Percentiles rank a stretch among this genome's conserved stretches.
These are phyloP conservation scores for Davidsoniella virescens DNA, from an alignment of 2,329 filamentous ascomycete species.

Conservation along the genomic window DNA sequence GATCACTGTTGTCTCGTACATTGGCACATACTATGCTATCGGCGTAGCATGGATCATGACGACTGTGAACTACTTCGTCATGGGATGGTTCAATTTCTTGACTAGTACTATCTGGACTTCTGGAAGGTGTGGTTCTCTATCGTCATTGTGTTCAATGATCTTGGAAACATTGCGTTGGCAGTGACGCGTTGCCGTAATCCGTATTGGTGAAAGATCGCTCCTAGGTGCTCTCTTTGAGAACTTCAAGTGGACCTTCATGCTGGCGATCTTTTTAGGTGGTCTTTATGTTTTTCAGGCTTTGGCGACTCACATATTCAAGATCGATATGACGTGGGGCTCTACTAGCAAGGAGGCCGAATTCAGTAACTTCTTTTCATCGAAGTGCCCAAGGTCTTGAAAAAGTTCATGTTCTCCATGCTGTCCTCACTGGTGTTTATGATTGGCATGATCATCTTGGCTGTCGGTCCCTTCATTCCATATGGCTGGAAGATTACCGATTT, in stretches of 20 bases:
- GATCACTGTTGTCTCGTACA: slow-evolving; percentile 60
- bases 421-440: slow-evolving; percentile 42
- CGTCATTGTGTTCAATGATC: slow-evolving; percentile 59
- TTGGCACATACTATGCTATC: slow-evolving; percentile 68
- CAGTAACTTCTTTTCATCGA: slow-evolving; percentile 76
- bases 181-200: slow-evolving; percentile 60
- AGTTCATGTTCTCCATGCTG: slow-evolving; percentile 59
- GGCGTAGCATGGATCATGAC: slow-evolving; percentile 62
- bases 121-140: slow-evolving; percentile 72
- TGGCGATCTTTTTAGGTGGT: slow-evolving; percentile 71
- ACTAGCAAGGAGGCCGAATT: slow-evolving; percentile 71
- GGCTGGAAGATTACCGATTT: slow-evolving; percentile 54
- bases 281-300: slow-evolving; percentile 69
- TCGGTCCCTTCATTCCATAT: slow-evolving; percentile 46
- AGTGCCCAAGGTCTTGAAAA: slow-evolving; percentile 60
- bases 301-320: slow-evolving; percentile 66
- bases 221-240: slow-evolving; percentile 42
- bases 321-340: slow-evolving; percentile 75
- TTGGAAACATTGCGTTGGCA: slow-evolving; percentile 56
- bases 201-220: slow-evolving; percentile 46
- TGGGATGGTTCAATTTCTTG: slow-evolving; percentile 62
- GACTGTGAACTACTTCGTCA: slow-evolving; percentile 56
- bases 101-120: slow-evolving; percentile 65
- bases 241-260: slow-evolving; percentile 57
- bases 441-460: slow-evolving; percentile 48